These are phyloP conservation scores for Nemania serpens DNA, from an alignment of 2,329 filamentous ascomycete genomes.

Conservation along the genomic window DNA sequence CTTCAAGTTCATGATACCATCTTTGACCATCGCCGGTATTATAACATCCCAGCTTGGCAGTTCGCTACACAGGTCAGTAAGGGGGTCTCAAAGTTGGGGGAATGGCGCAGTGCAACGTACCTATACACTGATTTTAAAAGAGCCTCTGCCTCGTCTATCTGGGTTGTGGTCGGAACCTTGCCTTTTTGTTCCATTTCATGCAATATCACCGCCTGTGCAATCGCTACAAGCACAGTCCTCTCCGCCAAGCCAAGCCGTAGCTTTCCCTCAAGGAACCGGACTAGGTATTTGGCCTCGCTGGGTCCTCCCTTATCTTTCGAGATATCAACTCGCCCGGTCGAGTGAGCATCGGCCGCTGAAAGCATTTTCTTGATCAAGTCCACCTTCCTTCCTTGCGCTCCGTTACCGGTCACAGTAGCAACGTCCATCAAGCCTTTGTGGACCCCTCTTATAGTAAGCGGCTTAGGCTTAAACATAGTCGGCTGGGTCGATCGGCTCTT, in stretches of 20 bases:
- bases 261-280: conserved; percentile 94
- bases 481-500: conserved; percentile 95
- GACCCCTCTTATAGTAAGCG: conserved; percentile 83
- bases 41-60: conserved; percentile 95
- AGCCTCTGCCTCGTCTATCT: conserved; percentile 81
- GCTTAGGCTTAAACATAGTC: conserved; percentile 97
- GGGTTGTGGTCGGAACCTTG: conserved; percentile 71
- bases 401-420: conserved; percentile 83
- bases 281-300: conserved; percentile 92
- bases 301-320: conserved; percentile 89
- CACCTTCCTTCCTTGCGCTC: conserved; percentile 88
- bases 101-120: conserved; percentile 47
- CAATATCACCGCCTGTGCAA: conserved; percentile 85
- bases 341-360: conserved; percentile 81
- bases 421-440: conserved; percentile 88
- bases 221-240: conserved; percentile 84
- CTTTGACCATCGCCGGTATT: conserved; percentile 83
- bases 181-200: conserved; percentile 78
- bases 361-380: conserved; percentile 94
- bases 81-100: conserved; percentile 41
- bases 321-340: conserved; percentile 82
- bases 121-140: conserved; percentile 90
- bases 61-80: conserved; percentile 62
- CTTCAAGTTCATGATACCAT: conserved; percentile 81
- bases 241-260: conserved; percentile 89